Evolutionary conservation across 2,329 filamentous ascomycete genomes (phyloP), one percentile per base, ranked within the genome.

Genomic region (Orbilia quercus): DNA sequence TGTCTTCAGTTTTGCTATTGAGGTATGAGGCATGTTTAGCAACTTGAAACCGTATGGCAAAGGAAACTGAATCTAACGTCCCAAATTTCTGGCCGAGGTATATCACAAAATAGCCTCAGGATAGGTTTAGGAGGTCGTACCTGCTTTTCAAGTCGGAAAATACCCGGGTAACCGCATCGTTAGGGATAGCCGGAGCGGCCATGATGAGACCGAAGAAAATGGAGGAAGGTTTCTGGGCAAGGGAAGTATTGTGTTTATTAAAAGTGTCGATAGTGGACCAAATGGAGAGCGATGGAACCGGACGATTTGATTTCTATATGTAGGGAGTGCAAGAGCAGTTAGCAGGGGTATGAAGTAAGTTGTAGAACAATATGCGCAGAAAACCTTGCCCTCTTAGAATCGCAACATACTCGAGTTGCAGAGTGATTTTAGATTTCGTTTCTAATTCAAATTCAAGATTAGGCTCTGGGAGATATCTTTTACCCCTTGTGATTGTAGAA

Each of bases 1-100:
- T 78, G 36, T 83, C 82, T 71, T 83, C 82, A 69, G 82, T 82
- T 76, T 82, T 83, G 75, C 16, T 69, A 45, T 11, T 6, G 38
- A 14, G 14, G n/a, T 7, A 42, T 11, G 3, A 42, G 12, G 16
- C 1, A 11, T 18, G 28, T n/a, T 57, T 31, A 53, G 51, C 16
- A 38, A 22, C 12, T 12, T 22, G 28, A 31, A 31, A 5, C n/a
- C n/a, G 5, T 16, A 22, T 9, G 16, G 16, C 42, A 45, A 20
- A 22, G 4, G 20, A 45, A 45, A 5, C 51, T 16, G 31, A 51
- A 9, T 28, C 20, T 14, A n/a, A 28, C 7, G 7, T 2, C 22
- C 4, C 47, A 31, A 6, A n/a, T 2, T 34, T 22, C 18, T 12
- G 36, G 44, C 23, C 11, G n/a, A 23, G 22, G 12, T 1, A 23